Conservation (phyloP, 2,329 filamentous ascomycete species). For the Bipolaris victoriae region DNA sequence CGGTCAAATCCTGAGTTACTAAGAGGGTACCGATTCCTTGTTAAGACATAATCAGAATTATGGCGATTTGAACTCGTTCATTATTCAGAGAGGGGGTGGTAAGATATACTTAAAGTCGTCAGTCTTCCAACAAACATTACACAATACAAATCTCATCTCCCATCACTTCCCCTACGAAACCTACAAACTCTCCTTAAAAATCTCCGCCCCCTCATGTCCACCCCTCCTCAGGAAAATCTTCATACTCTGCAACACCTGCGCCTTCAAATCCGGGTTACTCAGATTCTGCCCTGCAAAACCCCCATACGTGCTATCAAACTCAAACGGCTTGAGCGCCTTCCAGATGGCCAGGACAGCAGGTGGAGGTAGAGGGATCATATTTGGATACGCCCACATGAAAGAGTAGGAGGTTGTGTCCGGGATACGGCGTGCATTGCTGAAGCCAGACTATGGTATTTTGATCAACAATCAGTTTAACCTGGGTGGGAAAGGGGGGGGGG, state of each 20-base stretch:
- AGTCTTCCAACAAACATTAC: too few relatives aligned
- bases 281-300: constrained; percentile 71
- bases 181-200: constrained; percentile 41
- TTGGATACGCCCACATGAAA: constrained; percentile 72
- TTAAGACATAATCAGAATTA: too few relatives aligned
- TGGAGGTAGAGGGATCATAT: constrained; percentile 69
- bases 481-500: neutral
- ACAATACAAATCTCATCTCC: too few relatives aligned
- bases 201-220: constrained; percentile 54
- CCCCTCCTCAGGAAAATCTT: constrained; percentile 69
- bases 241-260: constrained; percentile 74
- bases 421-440: constrained; percentile 49
- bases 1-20: too few relatives aligned
- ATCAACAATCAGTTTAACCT: too few relatives aligned
- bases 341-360: constrained; percentile 72
- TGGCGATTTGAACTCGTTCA: too few relatives aligned
- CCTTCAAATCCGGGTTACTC: constrained; percentile 61
- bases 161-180: neutral
- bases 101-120: too few relatives aligned
- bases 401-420: constrained; percentile 61
- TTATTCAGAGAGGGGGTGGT: too few relatives aligned
- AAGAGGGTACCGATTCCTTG: too few relatives aligned
- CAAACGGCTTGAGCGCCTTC: constrained; percentile 65
- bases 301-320: constrained; percentile 71
- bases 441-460: constrained; percentile 31